These are phyloP conservation scores for Aspergillus sojae DNA, from an alignment of 2,329 filamentous ascomycete genomes.

Conservation along the genomic window DNA sequence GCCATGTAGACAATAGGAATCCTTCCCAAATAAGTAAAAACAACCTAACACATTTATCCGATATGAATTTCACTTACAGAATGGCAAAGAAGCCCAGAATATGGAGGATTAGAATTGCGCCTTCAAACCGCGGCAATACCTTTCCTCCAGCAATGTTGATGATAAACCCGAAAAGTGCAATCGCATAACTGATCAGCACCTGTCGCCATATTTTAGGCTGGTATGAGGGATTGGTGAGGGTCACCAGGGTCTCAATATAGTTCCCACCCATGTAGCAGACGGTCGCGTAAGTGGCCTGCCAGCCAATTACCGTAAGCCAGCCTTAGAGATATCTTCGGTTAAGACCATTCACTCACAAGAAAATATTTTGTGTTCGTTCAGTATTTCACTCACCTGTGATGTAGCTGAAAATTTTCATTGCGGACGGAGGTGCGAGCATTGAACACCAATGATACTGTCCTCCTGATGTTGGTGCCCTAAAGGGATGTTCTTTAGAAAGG, in stretches of 20 bases:
- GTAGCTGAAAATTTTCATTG: conserved; percentile 43
- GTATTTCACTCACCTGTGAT: conserved; percentile 28
- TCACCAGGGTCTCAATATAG: conserved; percentile 39
- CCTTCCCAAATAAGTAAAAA: not conserved
- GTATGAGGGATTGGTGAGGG: conserved; percentile 45
- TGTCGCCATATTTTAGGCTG: conserved; percentile 48
- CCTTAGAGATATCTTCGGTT: conserved; percentile 21
- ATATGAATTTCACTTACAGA: conserved; percentile 24
- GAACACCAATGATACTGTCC: conserved; percentile 47
- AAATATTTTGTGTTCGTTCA: not conserved
- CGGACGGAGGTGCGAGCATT: conserved; percentile 41
- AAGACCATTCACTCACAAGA: too few species aligned
- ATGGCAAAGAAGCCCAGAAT: conserved; percentile 57
- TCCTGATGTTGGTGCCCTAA: conserved; percentile 38
- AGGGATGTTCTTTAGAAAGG: not conserved
- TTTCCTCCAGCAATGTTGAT: conserved; percentile 48
- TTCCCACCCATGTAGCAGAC: conserved; percentile 35
- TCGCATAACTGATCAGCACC: not conserved
- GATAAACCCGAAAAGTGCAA: not conserved
- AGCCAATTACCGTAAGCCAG: conserved; percentile 47
- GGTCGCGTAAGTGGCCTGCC: conserved; percentile 46
- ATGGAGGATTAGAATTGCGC: conserved; percentile 52
- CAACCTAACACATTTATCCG: not conserved
- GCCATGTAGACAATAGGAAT: conserved; percentile 50
- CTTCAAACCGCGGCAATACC: conserved; percentile 51